Evolutionary conservation across 768 basidiomycete species (phyloP).

Genomic region (Termitomyces sp.): DNA sequence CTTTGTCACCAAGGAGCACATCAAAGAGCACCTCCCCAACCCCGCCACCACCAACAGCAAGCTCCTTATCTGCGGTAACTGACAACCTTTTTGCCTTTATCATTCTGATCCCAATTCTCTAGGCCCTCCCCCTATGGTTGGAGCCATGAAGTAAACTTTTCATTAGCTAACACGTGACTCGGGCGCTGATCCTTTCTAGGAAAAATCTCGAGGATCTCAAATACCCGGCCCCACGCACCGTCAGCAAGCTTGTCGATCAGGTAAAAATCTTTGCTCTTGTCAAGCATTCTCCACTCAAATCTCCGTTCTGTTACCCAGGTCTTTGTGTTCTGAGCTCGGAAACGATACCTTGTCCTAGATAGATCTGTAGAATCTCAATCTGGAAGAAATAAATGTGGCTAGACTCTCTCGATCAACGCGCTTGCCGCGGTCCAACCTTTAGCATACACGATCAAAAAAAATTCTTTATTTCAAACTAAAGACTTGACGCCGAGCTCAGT

Average conservation of each 20-base stretch:
- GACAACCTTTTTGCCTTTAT: neutral
- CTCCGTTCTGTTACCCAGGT: conserved; percentile 21
- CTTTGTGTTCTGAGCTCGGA: conserved; percentile 34
- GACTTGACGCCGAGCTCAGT: conserved; percentile 18
- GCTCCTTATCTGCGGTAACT: conserved; percentile 75
- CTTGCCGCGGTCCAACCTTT: conserved; percentile 1
- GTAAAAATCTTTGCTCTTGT: conserved; percentile 26
- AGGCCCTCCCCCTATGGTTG: conserved; percentile 59
- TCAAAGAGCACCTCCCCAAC: conserved; percentile 74
- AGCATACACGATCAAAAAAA: conserved; percentile 1
- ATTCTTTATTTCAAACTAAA: neutral
- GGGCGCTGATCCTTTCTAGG: conserved; percentile 31
- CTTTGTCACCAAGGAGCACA: conserved; percentile 91
- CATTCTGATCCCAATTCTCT: neutral
- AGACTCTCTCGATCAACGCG: neutral
- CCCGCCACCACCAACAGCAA: conserved; percentile 61
- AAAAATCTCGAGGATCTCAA: conserved; percentile 85
- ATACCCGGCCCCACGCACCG: conserved; percentile 80
- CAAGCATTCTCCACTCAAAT: neutral
- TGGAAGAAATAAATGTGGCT: neutral
- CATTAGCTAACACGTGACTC: neutral
- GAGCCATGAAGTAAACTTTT: conserved; percentile 44
- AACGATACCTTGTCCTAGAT: neutral
- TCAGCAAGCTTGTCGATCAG: conserved; percentile 92
- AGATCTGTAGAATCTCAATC: neutral